Percentiles rank a stretch among this genome's conserved stretches.
Conservation (phyloP, 208 protist species). For the Acanthamoeba triangularis region DNA sequence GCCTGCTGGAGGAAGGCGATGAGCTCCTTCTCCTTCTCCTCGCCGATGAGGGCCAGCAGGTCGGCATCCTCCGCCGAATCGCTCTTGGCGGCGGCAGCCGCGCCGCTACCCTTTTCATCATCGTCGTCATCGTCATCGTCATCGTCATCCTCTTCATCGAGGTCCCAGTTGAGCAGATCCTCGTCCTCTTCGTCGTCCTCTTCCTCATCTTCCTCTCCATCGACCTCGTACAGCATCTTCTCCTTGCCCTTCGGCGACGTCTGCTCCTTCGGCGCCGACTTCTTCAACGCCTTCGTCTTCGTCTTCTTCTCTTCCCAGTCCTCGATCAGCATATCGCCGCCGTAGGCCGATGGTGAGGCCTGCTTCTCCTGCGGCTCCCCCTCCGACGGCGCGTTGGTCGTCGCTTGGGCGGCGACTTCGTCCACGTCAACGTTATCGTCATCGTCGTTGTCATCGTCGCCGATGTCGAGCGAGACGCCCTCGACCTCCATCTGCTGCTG, state of each 20-base stretch:
- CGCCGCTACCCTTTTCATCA: not conserved
- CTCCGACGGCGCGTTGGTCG: no score
- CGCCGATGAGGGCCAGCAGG: slow-evolving; percentile 2
- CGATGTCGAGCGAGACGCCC: not conserved
- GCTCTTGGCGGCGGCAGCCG: not conserved
- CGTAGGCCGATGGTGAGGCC: no score
- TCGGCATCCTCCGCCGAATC: not conserved
- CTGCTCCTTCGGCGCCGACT: no score
- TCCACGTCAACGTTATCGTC: not conserved
- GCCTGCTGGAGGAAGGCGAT: slow-evolving; percentile 50
- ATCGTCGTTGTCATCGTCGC: not conserved
- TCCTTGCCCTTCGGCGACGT: not conserved
- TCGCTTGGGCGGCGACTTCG: not conserved
- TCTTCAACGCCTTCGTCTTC: not conserved
- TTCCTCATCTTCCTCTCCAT: not conserved
- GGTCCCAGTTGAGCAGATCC: not conserved
- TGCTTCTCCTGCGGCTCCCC: no score
- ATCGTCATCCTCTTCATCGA: not conserved
- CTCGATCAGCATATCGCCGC: not conserved
- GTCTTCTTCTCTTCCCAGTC: not conserved
- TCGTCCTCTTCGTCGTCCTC: not conserved
- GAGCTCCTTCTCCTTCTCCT: slow-evolving; percentile 15
- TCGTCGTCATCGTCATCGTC: not conserved
- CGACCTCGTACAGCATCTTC: not conserved
- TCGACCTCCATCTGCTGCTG: not conserved